Percentiles rank a stretch among this genome's conserved stretches.
phyloP scores from a whole-genome alignment of 257 asterid genomes.

The Solanum ahanhuiri region DNA sequence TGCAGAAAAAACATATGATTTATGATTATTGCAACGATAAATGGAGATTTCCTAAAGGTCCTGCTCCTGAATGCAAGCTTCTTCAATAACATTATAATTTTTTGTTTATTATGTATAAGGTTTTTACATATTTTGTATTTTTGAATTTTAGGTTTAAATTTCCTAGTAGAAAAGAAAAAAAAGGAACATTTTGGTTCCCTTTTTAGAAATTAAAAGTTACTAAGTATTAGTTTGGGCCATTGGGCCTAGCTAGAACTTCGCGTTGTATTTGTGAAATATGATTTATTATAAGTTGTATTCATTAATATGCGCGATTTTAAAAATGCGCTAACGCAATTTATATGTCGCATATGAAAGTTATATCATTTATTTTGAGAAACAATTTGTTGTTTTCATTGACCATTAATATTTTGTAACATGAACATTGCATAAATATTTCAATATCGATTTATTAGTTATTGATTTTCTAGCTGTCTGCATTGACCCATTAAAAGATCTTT shows the following conservation, averaged over 20 bases:
- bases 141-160: neutral
- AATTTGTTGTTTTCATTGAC: neutral
- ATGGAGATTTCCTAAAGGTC: constrained; percentile 66
- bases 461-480: neutral
- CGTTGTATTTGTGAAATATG: too few relatives aligned
- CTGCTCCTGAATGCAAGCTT: constrained; percentile 44
- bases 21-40: constrained; percentile 65
- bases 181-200: neutral
- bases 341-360: neutral
- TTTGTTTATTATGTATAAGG: neutral
- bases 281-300: neutral
- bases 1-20: constrained; percentile 49
- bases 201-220: neutral
- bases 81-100: neutral
- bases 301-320: too few relatives aligned
- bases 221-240: neutral
- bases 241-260: neutral
- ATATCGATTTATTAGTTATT: too few relatives aligned
- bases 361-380: neutral
- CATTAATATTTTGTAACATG: neutral
- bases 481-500: neutral
- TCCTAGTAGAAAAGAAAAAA: neutral
- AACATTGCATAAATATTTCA: neutral
- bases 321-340: too few relatives aligned
- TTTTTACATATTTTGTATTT: neutral